Percentiles rank a stretch among this genome's conserved stretches.
Conservation (phyloP, 768 basidiomycete genomes). For the Hericium coralloides region DNA sequence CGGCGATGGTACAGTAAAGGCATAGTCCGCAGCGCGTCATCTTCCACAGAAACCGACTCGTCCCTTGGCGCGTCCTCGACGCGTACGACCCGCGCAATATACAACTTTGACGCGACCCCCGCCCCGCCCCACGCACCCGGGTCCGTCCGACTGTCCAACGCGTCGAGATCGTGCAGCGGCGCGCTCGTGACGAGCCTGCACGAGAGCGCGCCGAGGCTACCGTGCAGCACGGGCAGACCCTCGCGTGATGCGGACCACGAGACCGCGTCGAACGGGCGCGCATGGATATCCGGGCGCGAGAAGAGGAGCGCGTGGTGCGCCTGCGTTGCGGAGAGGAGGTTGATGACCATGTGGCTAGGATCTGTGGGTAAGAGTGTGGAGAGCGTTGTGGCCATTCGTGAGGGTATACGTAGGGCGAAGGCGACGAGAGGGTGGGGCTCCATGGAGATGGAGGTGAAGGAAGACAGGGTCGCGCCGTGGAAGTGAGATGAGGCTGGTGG, state of each 20-base stretch:
- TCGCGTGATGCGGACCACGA: slow-evolving; percentile 36
- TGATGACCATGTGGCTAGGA: slow-evolving; percentile 59
- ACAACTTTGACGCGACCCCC: slow-evolving; percentile 55
- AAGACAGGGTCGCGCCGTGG: slow-evolving; percentile 92
- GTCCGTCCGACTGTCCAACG: slow-evolving; percentile 20
- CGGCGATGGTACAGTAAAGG: slow-evolving; percentile 61
- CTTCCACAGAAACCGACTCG: slow-evolving; percentile 14
- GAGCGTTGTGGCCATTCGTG: slow-evolving; percentile 69
- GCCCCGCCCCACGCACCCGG: slow-evolving; percentile 18
- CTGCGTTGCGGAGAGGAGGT: slow-evolving; percentile 68
- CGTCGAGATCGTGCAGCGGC: slow-evolving; percentile 48
- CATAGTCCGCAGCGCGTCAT: slow-evolving; percentile 23
- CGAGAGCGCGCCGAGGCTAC: slow-evolving; percentile 59
- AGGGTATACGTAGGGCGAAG: slow-evolving; percentile 85
- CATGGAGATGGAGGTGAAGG: slow-evolving; percentile 87
- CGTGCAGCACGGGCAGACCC: slow-evolving; percentile 50
- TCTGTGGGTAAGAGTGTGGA: slow-evolving; percentile 19
- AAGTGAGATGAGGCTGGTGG: slow-evolving; percentile 22
- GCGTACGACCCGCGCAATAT: slow-evolving; percentile 68
- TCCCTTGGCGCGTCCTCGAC: slow-evolving; percentile 36
- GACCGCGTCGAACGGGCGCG: slow-evolving; percentile 43
- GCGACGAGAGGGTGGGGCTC: slow-evolving; percentile 82
- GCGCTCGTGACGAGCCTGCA: slow-evolving; percentile 63
- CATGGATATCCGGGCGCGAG: slow-evolving; percentile 62
- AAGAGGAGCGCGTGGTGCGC: slow-evolving; percentile 55